Evolutionary conservation across 345 rosid genomes (phyloP), one percentile per base, ranked within the genome.

Genomic region (Tarenaya hassleriana): DNA sequence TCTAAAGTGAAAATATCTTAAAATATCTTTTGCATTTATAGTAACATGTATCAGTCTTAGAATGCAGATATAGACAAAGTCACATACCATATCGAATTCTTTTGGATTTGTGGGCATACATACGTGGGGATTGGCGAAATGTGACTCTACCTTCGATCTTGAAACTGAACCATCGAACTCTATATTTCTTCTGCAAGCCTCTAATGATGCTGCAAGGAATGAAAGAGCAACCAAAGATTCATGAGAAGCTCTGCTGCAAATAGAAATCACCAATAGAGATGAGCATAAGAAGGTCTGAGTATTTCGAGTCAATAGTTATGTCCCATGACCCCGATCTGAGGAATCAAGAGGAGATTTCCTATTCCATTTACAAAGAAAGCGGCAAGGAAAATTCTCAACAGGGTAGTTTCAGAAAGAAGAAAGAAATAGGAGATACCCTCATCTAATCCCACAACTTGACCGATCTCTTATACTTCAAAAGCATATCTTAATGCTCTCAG

Each of bases 361-460:
- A 44, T 40, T 16, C 13, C 7, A 17, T 8, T 17, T 37, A 46
- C 18, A 45, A 21, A 54, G 9, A 19, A 42, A 50, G 34, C 41
- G 8, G 18, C 24, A 53, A 16, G 0, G 16, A 41, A 11, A 18
- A 33, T 0, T 1, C 29, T 24, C 29, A 24, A 24, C 29, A 24
- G 29, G 29, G 29, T 24, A 24, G 29, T n/a, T 24, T 24, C 5
- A 5, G 29, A 5, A 24, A 24, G 5, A 24, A 24, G 29, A 5
- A 24, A 24, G 3, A 24, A 24, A 2, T 5, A 24, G 5, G 29
- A 24, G 29, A 18, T 58, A 65, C 70, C 64, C 4, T 91, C 87
- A 66, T 91, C 98, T 29, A 87, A 71, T n/a, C 96, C 95, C 56
- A 91, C 84, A 52, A 91, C 92, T 73, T 87, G 86, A 61, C 92